phyloP scores from a whole-genome alignment of 805 yeast genomes.

The Metschnikowia reukaufii region DNA sequence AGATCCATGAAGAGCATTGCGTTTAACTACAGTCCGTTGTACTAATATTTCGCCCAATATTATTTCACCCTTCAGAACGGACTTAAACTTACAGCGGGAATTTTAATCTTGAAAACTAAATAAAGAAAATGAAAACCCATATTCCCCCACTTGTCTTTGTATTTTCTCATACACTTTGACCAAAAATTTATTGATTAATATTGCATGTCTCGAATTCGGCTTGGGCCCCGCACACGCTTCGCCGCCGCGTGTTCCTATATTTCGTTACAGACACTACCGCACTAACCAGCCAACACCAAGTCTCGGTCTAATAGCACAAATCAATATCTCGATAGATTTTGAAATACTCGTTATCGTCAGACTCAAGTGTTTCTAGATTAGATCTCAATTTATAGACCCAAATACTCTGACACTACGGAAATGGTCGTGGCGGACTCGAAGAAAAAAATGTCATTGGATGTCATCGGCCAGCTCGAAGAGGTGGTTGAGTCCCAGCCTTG shows the following conservation, averaged over 20 bases:
- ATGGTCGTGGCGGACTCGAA: conserved; percentile 20
- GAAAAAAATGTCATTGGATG: conserved; percentile 42
- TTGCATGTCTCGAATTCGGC: not conserved
- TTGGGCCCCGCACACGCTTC: not conserved
- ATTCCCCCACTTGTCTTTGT: no score
- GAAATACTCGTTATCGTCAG: not conserved
- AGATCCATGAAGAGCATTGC: not conserved
- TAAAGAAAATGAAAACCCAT: no score
- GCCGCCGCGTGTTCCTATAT: conserved; percentile 1
- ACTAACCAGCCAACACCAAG: conserved; percentile 6
- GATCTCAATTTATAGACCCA: not conserved
- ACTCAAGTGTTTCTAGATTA: not conserved
- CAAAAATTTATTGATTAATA: not conserved
- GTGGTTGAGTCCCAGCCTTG: conserved; percentile 51
- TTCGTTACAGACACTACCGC: conserved; percentile 8
- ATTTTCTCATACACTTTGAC: not conserved
- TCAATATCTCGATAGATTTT: not conserved
- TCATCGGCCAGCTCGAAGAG: conserved; percentile 59
- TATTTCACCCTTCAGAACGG: no score
- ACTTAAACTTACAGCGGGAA: no score
- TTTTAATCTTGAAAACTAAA: no score
- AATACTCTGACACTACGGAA: not conserved
- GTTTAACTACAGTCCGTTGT: not conserved
- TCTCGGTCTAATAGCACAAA: not conserved
- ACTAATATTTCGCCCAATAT: no score